These are phyloP conservation scores for Boletus reticulatus DNA, from an alignment of 768 basidiomycete species.

Conservation along the genomic window DNA sequence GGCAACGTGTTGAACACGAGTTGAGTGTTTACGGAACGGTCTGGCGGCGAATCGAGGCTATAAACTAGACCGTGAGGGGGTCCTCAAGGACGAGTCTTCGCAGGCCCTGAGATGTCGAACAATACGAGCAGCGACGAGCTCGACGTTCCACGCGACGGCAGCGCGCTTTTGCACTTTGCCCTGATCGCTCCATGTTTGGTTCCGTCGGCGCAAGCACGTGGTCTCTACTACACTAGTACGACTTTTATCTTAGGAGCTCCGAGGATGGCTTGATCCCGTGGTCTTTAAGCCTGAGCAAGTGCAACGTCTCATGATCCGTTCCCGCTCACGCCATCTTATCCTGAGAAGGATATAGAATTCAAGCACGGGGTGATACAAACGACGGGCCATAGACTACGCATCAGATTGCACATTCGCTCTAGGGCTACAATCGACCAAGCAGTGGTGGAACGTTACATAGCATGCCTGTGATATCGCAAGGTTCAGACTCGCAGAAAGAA, in stretches of 20 bases:
- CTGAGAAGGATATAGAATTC: slow-evolving; percentile 2
- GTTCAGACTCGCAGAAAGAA: slow-evolving; percentile 3
- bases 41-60: background rate
- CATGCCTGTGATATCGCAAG: slow-evolving; percentile 13
- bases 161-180: background rate
- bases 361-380: slow-evolving; percentile 5
- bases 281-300: slow-evolving; percentile 1
- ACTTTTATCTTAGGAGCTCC: slow-evolving; percentile 1
- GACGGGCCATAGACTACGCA: slow-evolving; percentile 4
- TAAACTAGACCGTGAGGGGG: background rate
- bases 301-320: slow-evolving; percentile 4
- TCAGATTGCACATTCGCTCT: slow-evolving; percentile 3
- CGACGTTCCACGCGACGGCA: background rate
- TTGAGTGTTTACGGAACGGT: slow-evolving; percentile 37
- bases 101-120: background rate
- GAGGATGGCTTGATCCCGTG: background rate
- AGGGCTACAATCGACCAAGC: slow-evolving; percentile 12
- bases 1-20: slow-evolving; percentile 82
- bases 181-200: slow-evolving; percentile 2
- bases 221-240: background rate
- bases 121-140: background rate
- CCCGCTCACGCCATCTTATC: slow-evolving; percentile 12
- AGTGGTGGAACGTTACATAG: slow-evolving; percentile 12
- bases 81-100: background rate
- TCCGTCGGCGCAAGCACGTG: slow-evolving; percentile 7